A percentile compares a stretch with the other conserved stretches of the same genome.
Evolutionary conservation across 108 stramenopile genomes (phyloP).

Genomic region (Asterionellopsis glacialis): DNA sequence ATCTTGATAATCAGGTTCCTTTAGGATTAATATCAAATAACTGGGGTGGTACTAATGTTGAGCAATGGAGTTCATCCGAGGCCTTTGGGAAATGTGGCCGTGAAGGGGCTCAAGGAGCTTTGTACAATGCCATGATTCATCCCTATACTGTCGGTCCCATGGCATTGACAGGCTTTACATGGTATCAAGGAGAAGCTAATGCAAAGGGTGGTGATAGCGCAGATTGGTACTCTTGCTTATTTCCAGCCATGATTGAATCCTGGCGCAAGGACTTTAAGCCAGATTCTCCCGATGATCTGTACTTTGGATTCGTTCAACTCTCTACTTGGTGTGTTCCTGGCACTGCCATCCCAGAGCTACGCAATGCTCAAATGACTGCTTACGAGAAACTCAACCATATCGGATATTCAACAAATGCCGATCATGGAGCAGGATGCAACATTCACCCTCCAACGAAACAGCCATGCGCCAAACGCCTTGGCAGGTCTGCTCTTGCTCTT

Average conservation of each 20-base stretch:
- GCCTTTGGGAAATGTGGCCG: slow-evolving; percentile 21
- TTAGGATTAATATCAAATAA: slow-evolving; percentile 20
- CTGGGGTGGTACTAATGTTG: slow-evolving; percentile 25
- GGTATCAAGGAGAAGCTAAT: slow-evolving; percentile 36
- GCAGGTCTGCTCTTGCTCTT: too few species aligned
- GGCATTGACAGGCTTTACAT: slow-evolving; percentile 10
- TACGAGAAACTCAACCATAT: too few species aligned
- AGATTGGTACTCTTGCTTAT: slow-evolving; percentile 20
- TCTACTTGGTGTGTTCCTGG: background rate
- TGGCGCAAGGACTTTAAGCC: slow-evolving; percentile 23
- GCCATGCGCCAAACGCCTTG: too few species aligned
- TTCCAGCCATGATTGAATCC: slow-evolving; percentile 30
- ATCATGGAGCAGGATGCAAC: too few species aligned
- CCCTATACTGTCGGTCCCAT: slow-evolving; percentile 3
- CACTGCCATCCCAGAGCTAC: too few species aligned
- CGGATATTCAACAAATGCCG: too few species aligned
- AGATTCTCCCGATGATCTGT: background rate
- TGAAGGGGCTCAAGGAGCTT: background rate
- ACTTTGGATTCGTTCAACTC: slow-evolving; percentile 23
- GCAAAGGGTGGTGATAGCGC: slow-evolving; percentile 1
- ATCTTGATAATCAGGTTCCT: slow-evolving; percentile 16
- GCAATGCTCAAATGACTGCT: too few species aligned
- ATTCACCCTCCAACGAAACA: too few species aligned
- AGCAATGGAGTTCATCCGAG: slow-evolving; percentile 16
- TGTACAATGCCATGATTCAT: slow-evolving; percentile 35